These are phyloP conservation scores for Mucor circinelloides DNA, from an alignment of 371 early-diverging fungal species.

Conservation along the genomic window DNA sequence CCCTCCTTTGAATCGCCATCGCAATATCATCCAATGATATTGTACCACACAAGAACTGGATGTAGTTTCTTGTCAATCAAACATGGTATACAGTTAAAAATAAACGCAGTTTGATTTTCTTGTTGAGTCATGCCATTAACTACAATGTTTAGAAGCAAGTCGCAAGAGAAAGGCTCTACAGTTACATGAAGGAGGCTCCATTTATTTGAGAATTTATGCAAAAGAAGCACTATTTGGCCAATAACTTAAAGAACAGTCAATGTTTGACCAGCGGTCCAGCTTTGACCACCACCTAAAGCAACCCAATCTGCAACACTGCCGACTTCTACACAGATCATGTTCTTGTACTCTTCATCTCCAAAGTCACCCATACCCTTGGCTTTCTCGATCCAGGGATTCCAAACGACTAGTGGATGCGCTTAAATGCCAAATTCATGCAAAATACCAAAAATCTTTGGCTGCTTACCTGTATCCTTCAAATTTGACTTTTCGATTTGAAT, in stretches of 20 bases:
- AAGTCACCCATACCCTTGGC: slow-evolving; percentile 89
- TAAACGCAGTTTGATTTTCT: not conserved
- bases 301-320: slow-evolving; percentile 83
- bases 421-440: slow-evolving; percentile 8
- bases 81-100: not conserved
- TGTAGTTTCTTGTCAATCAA: not conserved
- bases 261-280: slow-evolving; percentile 78
- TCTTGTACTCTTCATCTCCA: slow-evolving; percentile 77
- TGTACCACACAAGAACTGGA: slow-evolving; percentile 16
- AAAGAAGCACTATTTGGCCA: not conserved
- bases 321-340: slow-evolving; percentile 90
- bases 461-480: slow-evolving; percentile 73
- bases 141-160: not conserved
- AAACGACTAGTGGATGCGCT: slow-evolving; percentile 66
- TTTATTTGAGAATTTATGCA: not conserved
- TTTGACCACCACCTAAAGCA: slow-evolving; percentile 62
- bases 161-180: not conserved
- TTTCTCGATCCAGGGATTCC: slow-evolving; percentile 97
- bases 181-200: not conserved
- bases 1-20: slow-evolving; percentile 6
- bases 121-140: not conserved
- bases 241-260: slow-evolving; percentile 41
- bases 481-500: slow-evolving; percentile 57
- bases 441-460: not conserved
- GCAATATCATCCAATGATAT: slow-evolving; percentile 24